Evolutionary conservation across 2,329 filamentous ascomycete species (phyloP).

Genomic region (Fusarium ramigenum): DNA sequence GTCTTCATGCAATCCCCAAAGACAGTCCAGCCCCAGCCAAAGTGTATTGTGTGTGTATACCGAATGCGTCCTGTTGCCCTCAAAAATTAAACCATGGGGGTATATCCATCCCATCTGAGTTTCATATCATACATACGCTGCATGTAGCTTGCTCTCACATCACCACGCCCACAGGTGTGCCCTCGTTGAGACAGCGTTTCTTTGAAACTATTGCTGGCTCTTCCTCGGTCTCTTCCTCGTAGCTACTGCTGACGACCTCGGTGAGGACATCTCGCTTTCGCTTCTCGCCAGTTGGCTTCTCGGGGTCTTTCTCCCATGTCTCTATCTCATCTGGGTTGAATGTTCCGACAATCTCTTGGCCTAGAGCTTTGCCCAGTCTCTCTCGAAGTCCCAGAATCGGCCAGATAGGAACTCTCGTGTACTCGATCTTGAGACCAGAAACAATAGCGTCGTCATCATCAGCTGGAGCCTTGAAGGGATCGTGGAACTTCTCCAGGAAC

Average conservation of each 20-base stretch:
- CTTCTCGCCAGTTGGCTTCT: conserved; percentile 46
- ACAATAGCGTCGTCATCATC: conserved; percentile 38
- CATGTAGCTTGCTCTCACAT: conserved; percentile 31
- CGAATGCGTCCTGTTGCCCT: conserved; percentile 19
- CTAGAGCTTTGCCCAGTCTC: conserved; percentile 63
- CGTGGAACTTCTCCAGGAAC: conserved; percentile 61
- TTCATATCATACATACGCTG: conserved; percentile 5
- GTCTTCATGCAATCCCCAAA: conserved; percentile 31
- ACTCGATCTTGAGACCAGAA: conserved; percentile 56
- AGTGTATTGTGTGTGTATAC: conserved; percentile 18
- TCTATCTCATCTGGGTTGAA: conserved; percentile 55
- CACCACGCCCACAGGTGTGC: conserved; percentile 45
- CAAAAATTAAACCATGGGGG: conserved; percentile 17
- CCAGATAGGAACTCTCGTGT: conserved; percentile 62
- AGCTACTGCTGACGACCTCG: conserved; percentile 53
- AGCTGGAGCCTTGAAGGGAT: conserved; percentile 54
- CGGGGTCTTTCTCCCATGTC: conserved; percentile 54
- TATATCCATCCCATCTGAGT: conserved; percentile 4
- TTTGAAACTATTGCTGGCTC: conserved; percentile 47
- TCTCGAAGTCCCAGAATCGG: conserved; percentile 65
- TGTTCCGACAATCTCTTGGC: conserved; percentile 58
- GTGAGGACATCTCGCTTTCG: conserved; percentile 49
- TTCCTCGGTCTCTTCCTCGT: conserved; percentile 51
- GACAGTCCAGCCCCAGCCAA: conserved; percentile 7
- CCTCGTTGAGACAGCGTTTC: conserved; percentile 47